phyloP scores from a whole-genome alignment of 768 basidiomycete species.

The Boletellus sp. region DNA sequence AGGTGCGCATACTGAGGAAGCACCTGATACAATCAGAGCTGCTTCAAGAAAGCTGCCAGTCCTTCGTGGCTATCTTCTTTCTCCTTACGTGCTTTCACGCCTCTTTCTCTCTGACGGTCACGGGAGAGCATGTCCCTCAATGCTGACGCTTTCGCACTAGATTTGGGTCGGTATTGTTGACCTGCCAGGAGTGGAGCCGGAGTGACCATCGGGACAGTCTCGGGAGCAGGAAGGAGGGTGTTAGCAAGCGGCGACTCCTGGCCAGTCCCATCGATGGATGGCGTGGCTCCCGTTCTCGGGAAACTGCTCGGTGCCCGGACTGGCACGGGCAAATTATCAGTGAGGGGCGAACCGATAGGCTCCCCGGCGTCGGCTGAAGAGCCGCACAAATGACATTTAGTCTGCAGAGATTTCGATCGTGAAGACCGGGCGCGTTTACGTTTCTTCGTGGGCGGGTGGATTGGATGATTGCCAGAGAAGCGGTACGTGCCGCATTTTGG shows the following conservation, averaged over 20 bases:
- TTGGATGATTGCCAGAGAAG: slow-evolving; percentile 37
- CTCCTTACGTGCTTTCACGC: slow-evolving; percentile 17
- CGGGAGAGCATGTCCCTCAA: slow-evolving; percentile 63
- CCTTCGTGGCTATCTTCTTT: slow-evolving; percentile 32
- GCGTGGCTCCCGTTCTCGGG: neutral
- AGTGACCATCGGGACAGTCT: neutral
- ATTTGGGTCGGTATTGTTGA: slow-evolving; percentile 42
- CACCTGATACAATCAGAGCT: slow-evolving; percentile 8
- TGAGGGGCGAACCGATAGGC: neutral
- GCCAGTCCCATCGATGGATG: neutral
- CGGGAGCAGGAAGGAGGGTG: neutral
- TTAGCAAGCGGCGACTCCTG: neutral
- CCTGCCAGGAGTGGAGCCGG: neutral
- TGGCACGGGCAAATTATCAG: neutral
- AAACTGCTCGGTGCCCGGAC: neutral
- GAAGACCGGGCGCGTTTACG: slow-evolving; percentile 3
- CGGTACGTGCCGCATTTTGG: slow-evolving; percentile 51
- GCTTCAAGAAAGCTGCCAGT: slow-evolving; percentile 48
- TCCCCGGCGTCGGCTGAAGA: slow-evolving; percentile 6
- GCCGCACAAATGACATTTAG: slow-evolving; percentile 21
- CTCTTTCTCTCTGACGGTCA: slow-evolving; percentile 47
- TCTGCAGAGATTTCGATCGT: slow-evolving; percentile 4
- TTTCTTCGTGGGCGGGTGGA: slow-evolving; percentile 27
- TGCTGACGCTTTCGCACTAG: slow-evolving; percentile 36
- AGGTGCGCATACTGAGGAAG: neutral